Evolutionary conservation across 441 rosid genomes (phyloP).

Genomic region (Flueggea neowawraea): DNA sequence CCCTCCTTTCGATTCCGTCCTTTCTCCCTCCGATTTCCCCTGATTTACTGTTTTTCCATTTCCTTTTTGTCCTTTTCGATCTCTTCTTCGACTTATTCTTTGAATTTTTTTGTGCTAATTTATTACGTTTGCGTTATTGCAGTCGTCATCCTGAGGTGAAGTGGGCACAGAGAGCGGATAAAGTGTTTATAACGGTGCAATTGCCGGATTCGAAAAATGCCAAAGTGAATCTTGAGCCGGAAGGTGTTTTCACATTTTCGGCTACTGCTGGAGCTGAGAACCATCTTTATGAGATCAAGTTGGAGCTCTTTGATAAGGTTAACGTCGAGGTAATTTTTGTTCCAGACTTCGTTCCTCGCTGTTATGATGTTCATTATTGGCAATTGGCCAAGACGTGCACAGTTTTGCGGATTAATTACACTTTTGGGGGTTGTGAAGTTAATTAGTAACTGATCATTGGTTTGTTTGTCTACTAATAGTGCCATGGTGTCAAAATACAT

Average conservation of each 20-base stretch:
- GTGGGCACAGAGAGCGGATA: constrained; percentile 77
- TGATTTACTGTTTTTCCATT: too few species aligned
- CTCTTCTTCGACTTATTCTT: too few species aligned
- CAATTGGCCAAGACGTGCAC: too few species aligned
- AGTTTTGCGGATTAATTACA: too few species aligned
- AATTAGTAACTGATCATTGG: too few species aligned
- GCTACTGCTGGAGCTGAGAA: constrained; percentile 60
- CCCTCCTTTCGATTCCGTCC: neutral
- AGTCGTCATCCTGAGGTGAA: constrained; percentile 81
- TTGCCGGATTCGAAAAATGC: constrained; percentile 67
- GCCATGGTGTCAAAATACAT: too few species aligned
- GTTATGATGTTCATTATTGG: too few species aligned
- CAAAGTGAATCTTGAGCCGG: constrained; percentile 63
- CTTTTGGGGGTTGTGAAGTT: too few species aligned
- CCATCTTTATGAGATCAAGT: constrained; percentile 52
- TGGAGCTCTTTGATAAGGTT: constrained; percentile 72
- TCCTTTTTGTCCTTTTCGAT: too few species aligned
- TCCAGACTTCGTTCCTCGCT: too few species aligned
- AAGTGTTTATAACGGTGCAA: constrained; percentile 52
- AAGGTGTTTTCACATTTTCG: constrained; percentile 59
- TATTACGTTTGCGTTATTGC: constrained; percentile 2
- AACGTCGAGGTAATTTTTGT: constrained; percentile 49
- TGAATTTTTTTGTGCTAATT: too few species aligned
- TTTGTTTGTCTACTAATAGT: too few species aligned
- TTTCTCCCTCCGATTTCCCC: neutral